Evolutionary conservation across 2,329 filamentous ascomycete species (phyloP).

Genomic region (Ophiostoma angusticollis): DNA sequence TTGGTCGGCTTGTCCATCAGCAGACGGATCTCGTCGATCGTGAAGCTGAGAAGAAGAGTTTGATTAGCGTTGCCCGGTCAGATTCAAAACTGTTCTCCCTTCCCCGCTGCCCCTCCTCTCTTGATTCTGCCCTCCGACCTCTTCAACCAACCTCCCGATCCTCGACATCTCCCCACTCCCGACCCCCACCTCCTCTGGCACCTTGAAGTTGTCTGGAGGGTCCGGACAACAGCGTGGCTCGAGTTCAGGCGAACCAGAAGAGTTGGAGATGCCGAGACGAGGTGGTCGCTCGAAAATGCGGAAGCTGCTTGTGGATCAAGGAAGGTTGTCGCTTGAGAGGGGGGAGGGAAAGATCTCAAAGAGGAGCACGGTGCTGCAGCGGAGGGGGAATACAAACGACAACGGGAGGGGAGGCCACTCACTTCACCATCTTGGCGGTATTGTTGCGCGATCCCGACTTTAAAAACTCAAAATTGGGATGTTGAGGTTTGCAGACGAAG

Average conservation of each 20-base stretch:
- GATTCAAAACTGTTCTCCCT: too few relatives aligned
- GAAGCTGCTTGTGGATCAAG: background rate
- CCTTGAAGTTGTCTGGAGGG: too few relatives aligned
- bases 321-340: background rate
- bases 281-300: too few relatives aligned
- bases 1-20: conserved; percentile 69
- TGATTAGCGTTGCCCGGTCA: conserved; percentile 29
- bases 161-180: background rate
- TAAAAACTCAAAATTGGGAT: conserved; percentile 15
- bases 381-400: background rate
- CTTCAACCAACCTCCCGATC: background rate
- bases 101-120: background rate
- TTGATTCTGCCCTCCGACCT: background rate
- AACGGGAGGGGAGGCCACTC: conserved; percentile 37
- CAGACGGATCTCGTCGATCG: conserved; percentile 78
- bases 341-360: background rate
- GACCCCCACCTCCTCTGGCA: background rate
- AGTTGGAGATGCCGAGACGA: conserved; percentile 2
- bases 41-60: conserved; percentile 61
- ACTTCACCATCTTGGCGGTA: conserved; percentile 99
- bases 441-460: conserved; percentile 28
- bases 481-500: conserved; percentile 15
- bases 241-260: conserved; percentile 8
- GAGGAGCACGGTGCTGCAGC: background rate
- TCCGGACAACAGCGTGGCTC: conserved; percentile 17